Conservation (phyloP, 1,139 yeast species). For the Yarrowia galli region DNA sequence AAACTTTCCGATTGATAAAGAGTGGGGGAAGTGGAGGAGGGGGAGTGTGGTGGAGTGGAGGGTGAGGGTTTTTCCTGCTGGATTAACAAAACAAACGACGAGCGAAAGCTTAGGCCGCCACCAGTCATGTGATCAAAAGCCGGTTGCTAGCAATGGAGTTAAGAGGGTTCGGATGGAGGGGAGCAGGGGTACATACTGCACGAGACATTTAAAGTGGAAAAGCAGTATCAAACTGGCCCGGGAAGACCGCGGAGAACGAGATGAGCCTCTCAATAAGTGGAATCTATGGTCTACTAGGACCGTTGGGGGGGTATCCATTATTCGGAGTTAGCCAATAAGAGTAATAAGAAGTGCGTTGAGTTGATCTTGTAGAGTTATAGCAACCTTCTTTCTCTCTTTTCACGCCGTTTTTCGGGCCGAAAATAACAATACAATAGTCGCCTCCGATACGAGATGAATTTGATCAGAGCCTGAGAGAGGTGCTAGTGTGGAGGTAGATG, state of each 20-base stretch:
- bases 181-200: no score
- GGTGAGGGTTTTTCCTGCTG: background rate
- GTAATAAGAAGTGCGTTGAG: slow-evolving; percentile 5
- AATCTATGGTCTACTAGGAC: background rate
- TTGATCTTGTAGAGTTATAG: background rate
- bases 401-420: slow-evolving; percentile 29
- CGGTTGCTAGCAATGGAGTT: background rate
- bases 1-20: slow-evolving; percentile 9
- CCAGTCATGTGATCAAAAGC: background rate
- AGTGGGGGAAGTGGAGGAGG: background rate
- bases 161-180: background rate
- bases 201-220: no score
- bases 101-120: no score
- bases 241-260: background rate
- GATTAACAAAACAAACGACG: background rate
- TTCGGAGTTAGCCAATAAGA: background rate
- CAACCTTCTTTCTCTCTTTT: slow-evolving; percentile 23
- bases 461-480: no score
- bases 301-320: background rate
- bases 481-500: background rate
- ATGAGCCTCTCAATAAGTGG: background rate
- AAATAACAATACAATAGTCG: slow-evolving; percentile 27
- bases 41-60: slow-evolving; percentile 3
- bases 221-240: background rate
- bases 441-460: slow-evolving; percentile 30